phyloP scores from a whole-genome alignment of 2,329 filamentous ascomycete species.

The Thielaviopsis populi region DNA sequence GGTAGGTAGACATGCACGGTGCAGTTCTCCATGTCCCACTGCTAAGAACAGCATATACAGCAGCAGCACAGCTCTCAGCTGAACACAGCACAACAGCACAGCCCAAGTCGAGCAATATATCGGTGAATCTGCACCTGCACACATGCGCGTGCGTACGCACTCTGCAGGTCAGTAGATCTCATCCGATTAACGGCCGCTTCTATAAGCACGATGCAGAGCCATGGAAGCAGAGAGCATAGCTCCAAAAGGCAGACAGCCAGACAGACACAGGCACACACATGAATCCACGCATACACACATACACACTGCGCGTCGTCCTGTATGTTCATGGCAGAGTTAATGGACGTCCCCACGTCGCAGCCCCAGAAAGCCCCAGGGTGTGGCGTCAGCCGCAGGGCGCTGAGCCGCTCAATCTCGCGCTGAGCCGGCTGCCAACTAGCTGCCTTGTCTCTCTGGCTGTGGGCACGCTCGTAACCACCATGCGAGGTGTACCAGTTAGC shows the following conservation, averaged over 20 bases:
- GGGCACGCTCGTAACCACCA: not conserved
- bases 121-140: not conserved
- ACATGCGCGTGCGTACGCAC: not conserved
- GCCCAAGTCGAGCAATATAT: not conserved
- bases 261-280: too few relatives aligned
- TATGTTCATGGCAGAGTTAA: not conserved
- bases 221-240: not conserved
- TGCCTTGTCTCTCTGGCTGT: not conserved
- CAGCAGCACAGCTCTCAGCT: not conserved
- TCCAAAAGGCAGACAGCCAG: too few relatives aligned
- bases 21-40: not conserved
- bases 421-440: not conserved
- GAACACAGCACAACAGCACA: not conserved
- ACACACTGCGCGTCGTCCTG: not conserved
- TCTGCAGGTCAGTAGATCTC: not conserved
- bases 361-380: not conserved
- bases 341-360: not conserved
- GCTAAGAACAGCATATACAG: not conserved
- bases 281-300: too few relatives aligned
- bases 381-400: not conserved
- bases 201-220: not conserved
- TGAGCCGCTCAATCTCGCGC: not conserved
- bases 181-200: not conserved
- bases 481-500: constrained; percentile 6
- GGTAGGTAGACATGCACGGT: too few relatives aligned